These are phyloP conservation scores for Phalaenopsis hybrid DNA, from an alignment of 116 monocot genomes.

Conservation along the genomic window DNA sequence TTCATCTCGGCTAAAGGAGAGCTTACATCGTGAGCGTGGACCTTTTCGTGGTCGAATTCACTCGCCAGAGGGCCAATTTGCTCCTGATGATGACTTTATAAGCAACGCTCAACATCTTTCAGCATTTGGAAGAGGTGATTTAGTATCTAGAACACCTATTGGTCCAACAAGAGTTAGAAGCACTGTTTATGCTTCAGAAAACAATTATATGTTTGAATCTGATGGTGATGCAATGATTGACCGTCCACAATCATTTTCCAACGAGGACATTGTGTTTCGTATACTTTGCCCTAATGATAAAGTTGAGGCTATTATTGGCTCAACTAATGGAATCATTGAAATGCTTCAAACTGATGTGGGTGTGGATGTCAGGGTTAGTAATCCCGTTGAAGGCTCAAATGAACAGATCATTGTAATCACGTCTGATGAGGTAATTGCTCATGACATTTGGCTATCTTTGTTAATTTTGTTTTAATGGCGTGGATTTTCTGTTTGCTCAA, in stretches of 20 bases:
- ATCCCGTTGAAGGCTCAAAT: constrained; percentile 61
- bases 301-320: constrained; percentile 42
- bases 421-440: constrained; percentile 69
- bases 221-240: constrained; percentile 40
- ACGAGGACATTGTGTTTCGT: constrained; percentile 65
- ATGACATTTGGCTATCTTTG: neutral
- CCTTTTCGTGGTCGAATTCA: constrained; percentile 61
- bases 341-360: constrained; percentile 68
- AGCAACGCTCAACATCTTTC: constrained; percentile 26
- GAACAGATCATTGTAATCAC: constrained; percentile 65
- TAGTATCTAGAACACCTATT: constrained; percentile 34
- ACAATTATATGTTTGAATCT: constrained; percentile 48
- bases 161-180: constrained; percentile 36
- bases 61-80: constrained; percentile 45
- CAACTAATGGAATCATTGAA: constrained; percentile 62
- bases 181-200: constrained; percentile 28
- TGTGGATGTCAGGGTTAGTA: constrained; percentile 66
- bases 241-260: constrained; percentile 26
- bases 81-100: constrained; percentile 54
- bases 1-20: constrained; percentile 83
- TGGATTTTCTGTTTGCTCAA: neutral
- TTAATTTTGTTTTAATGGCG: neutral
- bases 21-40: constrained; percentile 81
- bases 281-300: constrained; percentile 84
- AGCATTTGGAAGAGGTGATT: constrained; percentile 43